These are phyloP conservation scores for Coemansia sp. DNA, from an alignment of 192 early-diverging fungal species.

Conservation along the genomic window DNA sequence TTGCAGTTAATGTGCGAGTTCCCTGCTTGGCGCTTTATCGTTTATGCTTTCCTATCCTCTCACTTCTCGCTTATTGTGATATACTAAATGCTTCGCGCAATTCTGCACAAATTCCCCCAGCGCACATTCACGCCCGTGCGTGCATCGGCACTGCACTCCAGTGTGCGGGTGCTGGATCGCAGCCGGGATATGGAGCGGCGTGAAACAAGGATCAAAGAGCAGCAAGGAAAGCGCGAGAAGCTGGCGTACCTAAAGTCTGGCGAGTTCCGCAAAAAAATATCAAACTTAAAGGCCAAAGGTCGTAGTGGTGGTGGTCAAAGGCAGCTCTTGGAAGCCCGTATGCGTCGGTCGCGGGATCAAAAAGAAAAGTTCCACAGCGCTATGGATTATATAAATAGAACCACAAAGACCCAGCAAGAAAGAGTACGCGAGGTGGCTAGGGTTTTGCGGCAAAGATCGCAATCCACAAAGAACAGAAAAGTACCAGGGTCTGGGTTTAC, in stretches of 20 bases:
- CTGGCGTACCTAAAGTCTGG: slow-evolving; percentile 14
- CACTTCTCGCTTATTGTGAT: too few species aligned
- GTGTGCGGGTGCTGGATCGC: too few species aligned
- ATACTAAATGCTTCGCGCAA: too few species aligned
- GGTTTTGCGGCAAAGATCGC: slow-evolving; percentile 32
- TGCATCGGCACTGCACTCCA: too few species aligned
- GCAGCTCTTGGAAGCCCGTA: slow-evolving; percentile 30
- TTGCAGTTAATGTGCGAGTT: too few species aligned
- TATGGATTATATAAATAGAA: slow-evolving; percentile 23
- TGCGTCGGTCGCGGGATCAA: slow-evolving; percentile 32
- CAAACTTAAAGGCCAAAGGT: slow-evolving; percentile 14
- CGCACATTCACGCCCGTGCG: too few species aligned
- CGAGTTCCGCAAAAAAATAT: slow-evolving; percentile 17
- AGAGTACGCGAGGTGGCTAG: slow-evolving; percentile 27
- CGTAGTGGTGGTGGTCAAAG: slow-evolving; percentile 20
- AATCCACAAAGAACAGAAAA: slow-evolving; percentile 14
- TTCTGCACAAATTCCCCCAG: too few species aligned
- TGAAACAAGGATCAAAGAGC: slow-evolving; percentile 7
- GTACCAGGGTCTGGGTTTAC: slow-evolving; percentile 56
- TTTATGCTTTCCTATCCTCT: too few species aligned
- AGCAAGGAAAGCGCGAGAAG: slow-evolving; percentile 14
- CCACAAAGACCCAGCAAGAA: slow-evolving; percentile 9
- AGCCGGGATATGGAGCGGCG: too few species aligned
- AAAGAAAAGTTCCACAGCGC: slow-evolving; percentile 23
- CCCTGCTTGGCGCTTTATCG: too few species aligned